phyloP scores from a whole-genome alignment of 139 green algal species.

The Coelastrella sp. region DNA sequence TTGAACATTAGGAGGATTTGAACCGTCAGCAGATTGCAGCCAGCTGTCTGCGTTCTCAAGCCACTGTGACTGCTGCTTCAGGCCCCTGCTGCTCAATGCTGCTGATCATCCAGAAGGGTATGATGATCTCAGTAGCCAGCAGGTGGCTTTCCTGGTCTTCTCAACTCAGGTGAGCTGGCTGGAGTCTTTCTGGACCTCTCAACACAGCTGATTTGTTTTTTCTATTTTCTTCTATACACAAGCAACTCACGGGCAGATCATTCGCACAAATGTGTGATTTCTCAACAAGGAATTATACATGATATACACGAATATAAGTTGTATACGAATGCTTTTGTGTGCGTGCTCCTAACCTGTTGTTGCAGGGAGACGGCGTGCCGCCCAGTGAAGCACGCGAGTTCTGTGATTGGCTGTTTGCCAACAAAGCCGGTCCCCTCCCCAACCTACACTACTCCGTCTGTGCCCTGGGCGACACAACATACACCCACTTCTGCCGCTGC shows the following conservation, averaged over 20 bases:
- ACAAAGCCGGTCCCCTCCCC: slow-evolving; percentile 56
- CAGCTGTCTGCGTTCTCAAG: neutral
- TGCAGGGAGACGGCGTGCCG: slow-evolving; percentile 89
- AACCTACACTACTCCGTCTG: slow-evolving; percentile 75
- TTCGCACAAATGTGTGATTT: too few relatives aligned
- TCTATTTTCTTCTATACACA: too few relatives aligned
- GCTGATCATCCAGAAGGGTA: slow-evolving; percentile 76
- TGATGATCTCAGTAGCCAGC: slow-evolving; percentile 59
- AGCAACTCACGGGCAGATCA: too few relatives aligned
- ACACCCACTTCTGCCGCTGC: slow-evolving; percentile 89
- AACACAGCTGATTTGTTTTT: neutral
- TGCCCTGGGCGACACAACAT: slow-evolving; percentile 88
- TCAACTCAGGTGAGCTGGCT: slow-evolving; percentile 80
- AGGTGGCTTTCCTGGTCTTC: slow-evolving; percentile 81
- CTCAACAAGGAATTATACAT: too few relatives aligned
- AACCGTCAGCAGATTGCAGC: neutral
- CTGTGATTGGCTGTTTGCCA: slow-evolving; percentile 83
- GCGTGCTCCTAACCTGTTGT: too few relatives aligned
- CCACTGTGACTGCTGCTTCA: slow-evolving; percentile 39
- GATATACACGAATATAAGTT: too few relatives aligned
- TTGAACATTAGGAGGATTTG: too few relatives aligned
- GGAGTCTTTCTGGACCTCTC: neutral
- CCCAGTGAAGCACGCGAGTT: slow-evolving; percentile 88
- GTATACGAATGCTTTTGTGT: too few relatives aligned
- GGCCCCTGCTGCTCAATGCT: slow-evolving; percentile 83